Conservation (phyloP, 2,329 filamentous ascomycete species). For the Paecilomyces niveus region DNA sequence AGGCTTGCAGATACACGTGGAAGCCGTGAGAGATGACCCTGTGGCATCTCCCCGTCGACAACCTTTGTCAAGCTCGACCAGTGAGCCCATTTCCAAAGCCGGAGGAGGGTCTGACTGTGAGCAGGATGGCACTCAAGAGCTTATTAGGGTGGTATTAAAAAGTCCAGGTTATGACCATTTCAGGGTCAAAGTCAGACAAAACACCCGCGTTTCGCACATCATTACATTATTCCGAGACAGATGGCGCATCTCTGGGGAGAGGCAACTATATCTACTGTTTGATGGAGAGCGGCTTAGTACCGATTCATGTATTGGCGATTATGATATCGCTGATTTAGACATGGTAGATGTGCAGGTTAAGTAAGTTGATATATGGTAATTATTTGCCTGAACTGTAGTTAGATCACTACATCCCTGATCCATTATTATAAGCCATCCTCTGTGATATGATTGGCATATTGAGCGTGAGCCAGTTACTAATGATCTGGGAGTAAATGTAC, state of each 20-base stretch:
- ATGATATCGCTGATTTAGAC: constrained; percentile 69
- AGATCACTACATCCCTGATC: neutral
- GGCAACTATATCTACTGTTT: constrained; percentile 58
- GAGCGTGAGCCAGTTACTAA: too few relatives aligned
- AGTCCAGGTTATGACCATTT: constrained; percentile 46
- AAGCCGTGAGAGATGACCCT: constrained; percentile 65
- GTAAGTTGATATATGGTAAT: constrained; percentile 19
- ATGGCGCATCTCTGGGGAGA: constrained; percentile 45
- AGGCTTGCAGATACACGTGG: constrained; percentile 59
- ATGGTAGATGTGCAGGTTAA: constrained; percentile 66
- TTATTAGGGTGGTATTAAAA: constrained; percentile 44
- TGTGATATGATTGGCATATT: neutral
- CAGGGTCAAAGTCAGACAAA: constrained; percentile 36
- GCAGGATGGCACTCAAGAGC: constrained; percentile 18
- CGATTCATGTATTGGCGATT: constrained; percentile 53
- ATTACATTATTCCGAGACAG: constrained; percentile 54
- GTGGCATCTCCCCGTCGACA: constrained; percentile 34
- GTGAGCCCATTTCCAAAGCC: constrained; percentile 7
- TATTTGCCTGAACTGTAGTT: neutral
- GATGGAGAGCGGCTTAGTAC: constrained; percentile 67
- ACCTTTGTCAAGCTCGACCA: constrained; percentile 12
- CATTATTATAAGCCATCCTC: neutral
- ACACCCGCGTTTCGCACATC: constrained; percentile 57
- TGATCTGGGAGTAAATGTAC: too few relatives aligned
- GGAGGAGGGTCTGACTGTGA: constrained; percentile 2